Evolutionary conservation across 1,284 basidiomycete species (phyloP).

Genomic region (Fomitiporia mediterranea): DNA sequence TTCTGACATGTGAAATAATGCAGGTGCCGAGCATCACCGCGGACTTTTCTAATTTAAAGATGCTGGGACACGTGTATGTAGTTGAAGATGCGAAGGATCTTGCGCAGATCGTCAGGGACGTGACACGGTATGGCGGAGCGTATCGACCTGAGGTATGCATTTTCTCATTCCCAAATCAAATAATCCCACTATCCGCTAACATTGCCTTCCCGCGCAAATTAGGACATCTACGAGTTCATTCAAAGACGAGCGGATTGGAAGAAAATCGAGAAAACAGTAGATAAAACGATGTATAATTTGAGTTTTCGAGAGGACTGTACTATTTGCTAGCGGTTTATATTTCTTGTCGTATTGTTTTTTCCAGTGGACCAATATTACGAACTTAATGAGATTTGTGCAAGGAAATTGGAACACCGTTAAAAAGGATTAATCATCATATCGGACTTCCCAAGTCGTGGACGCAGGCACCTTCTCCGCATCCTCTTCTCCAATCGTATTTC

Average conservation of each 20-base stretch:
- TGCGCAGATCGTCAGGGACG: conserved; percentile 91
- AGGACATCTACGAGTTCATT: conserved; percentile 93
- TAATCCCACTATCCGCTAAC: conserved; percentile 23
- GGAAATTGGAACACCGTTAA: no score
- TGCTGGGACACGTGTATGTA: conserved; percentile 94
- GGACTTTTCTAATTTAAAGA: conserved; percentile 92
- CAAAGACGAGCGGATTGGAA: conserved; percentile 94
- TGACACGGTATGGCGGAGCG: conserved; percentile 88
- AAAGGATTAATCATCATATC: no score
- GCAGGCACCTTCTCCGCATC: no score
- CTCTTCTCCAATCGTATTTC: not conserved
- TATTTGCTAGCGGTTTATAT: conserved; percentile 33
- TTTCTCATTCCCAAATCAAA: not conserved
- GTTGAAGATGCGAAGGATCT: conserved; percentile 91
- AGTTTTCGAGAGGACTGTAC: conserved; percentile 90
- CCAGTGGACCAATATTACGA: no score
- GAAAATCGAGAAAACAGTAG: conserved; percentile 91
- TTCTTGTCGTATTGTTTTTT: no score
- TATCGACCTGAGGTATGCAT: conserved; percentile 80
- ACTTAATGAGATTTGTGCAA: no score
- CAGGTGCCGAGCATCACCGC: conserved; percentile 64
- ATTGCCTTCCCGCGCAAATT: conserved; percentile 15
- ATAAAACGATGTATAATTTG: conserved; percentile 93
- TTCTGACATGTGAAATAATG: not conserved
- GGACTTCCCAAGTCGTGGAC: no score